Percentiles rank a stretch among this genome's conserved stretches.
Conservation (phyloP, 192 early-diverging fungal species). For the Coemansia sp. region DNA sequence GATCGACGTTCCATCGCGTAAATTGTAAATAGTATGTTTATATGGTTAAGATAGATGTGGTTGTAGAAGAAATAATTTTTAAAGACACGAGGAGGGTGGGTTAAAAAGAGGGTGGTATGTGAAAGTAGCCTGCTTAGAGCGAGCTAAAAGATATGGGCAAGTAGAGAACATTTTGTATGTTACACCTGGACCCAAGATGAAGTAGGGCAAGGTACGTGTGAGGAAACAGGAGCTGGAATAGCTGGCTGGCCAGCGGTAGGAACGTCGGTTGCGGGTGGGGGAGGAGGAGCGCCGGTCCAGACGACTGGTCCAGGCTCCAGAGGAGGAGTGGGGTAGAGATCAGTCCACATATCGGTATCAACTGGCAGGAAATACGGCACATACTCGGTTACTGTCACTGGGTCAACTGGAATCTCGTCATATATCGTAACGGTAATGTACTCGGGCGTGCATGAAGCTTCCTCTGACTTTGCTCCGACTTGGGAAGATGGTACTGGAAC, state of each 20-base stretch:
- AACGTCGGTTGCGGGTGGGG: not conserved
- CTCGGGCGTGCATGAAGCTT: not conserved
- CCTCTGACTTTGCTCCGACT: not conserved
- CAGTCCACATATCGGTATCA: conserved; percentile 13
- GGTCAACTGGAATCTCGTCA: conserved; percentile 1
- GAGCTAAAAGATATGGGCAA: conserved; percentile 3
- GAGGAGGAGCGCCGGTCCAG: conserved; percentile 20
- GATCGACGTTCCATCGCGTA: conserved; percentile 9
- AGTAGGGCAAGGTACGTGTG: conserved; percentile 8
- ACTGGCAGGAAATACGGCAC: conserved; percentile 19
- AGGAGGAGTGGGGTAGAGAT: conserved; percentile 7
- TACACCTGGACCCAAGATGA: conserved; percentile 21
- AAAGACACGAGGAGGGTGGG: not conserved
- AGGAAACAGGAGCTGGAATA: not conserved
- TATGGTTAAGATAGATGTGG: not conserved
- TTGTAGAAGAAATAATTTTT: not conserved
- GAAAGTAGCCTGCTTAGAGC: not conserved
- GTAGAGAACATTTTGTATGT: not conserved
- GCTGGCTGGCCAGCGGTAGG: conserved; percentile 8
- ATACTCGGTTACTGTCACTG: conserved; percentile 25
- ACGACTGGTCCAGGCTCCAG: conserved; percentile 44
- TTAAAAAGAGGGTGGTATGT: not conserved
- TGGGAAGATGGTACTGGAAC: not conserved
- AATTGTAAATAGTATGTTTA: not conserved
- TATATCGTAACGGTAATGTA: conserved; percentile 18